Percentiles rank a stretch among this genome's conserved stretches.
phyloP scores from a whole-genome alignment of 805 yeast species.

The Hanseniaspora clermontiae region DNA sequence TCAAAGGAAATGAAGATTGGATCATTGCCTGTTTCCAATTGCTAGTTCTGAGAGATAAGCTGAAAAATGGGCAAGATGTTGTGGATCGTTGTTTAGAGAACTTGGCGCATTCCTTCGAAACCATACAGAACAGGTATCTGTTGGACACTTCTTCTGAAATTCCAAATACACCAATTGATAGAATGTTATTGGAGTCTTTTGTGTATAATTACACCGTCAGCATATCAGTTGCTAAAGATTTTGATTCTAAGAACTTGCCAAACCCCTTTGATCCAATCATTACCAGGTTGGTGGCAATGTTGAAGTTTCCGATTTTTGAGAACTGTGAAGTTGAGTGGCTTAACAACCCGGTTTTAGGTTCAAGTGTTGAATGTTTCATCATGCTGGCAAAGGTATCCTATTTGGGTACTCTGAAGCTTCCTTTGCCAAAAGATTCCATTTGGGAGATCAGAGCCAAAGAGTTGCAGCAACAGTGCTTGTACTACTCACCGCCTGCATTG shows the following conservation, averaged over 20 bases:
- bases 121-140: slow-evolving; percentile 16
- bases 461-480: slow-evolving; percentile 18
- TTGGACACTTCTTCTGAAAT: slow-evolving; percentile 8
- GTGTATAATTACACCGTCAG: slow-evolving; percentile 20
- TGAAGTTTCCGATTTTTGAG: slow-evolving; percentile 20
- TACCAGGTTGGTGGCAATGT: slow-evolving; percentile 14
- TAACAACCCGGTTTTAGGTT: slow-evolving; percentile 34
- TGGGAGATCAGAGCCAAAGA: slow-evolving; percentile 17
- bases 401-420: slow-evolving; percentile 24
- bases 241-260: slow-evolving; percentile 16
- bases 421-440: slow-evolving; percentile 12
- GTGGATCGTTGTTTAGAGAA: slow-evolving; percentile 18
- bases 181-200: slow-evolving; percentile 19
- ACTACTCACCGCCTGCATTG: slow-evolving; percentile 18
- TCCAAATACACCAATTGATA: slow-evolving; percentile 16
- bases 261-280: slow-evolving; percentile 17
- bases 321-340: slow-evolving; percentile 29
- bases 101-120: slow-evolving; percentile 17
- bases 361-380: slow-evolving; percentile 30
- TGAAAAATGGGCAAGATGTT: slow-evolving; percentile 17
- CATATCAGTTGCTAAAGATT: slow-evolving; percentile 16
- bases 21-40: slow-evolving; percentile 18
- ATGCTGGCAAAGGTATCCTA: slow-evolving; percentile 30
- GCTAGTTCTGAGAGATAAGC: slow-evolving; percentile 17
- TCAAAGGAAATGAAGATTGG: slow-evolving; percentile 19